phyloP scores from a whole-genome alignment of 1,139 yeast genomes.

The Saccharomyces hybrid region DNA sequence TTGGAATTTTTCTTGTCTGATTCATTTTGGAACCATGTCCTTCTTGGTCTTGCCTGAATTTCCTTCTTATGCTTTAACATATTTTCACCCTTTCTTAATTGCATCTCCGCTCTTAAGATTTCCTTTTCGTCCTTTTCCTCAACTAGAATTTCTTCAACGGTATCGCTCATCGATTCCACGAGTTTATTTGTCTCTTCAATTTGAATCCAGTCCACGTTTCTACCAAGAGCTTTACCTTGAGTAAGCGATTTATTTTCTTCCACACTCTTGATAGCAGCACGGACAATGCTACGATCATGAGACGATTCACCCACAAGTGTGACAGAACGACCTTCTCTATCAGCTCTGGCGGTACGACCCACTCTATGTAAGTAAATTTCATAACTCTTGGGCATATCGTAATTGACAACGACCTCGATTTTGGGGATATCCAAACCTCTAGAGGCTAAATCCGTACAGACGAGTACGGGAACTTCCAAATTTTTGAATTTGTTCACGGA shows the following conservation, averaged over 20 bases:
- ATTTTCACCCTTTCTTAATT: conserved; percentile 76
- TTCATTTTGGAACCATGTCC: conserved; percentile 93
- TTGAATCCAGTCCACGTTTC: conserved; percentile 79
- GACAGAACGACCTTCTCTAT: conserved; percentile 87
- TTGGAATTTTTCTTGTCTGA: conserved; percentile 51
- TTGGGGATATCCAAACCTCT: conserved; percentile 99
- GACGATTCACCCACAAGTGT: conserved; percentile 89
- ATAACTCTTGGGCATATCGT: conserved; percentile 88
- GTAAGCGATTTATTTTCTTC: conserved; percentile 33
- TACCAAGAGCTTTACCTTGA: conserved; percentile 59
- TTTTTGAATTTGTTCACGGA: conserved; percentile 77
- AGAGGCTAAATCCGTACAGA: conserved; percentile 97
- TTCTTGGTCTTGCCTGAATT: conserved; percentile 80
- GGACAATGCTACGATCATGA: conserved; percentile 79
- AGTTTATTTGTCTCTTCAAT: conserved; percentile 59
- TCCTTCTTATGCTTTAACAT: conserved; percentile 72
- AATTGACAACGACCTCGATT: conserved; percentile 87
- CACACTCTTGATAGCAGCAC: conserved; percentile 68
- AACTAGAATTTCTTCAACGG: conserved; percentile 65
- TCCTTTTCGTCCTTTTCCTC: conserved; percentile 90
- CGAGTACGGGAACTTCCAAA: conserved; percentile 72
- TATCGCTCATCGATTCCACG: conserved; percentile 50
- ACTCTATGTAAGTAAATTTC: conserved; percentile 94
- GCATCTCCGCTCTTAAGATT: conserved; percentile 82
- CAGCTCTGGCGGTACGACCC: conserved; percentile 99